Base-by-base conservation (phyloP, 257 asterid genomes). In the Solanum bulbocastanum region DNA sequence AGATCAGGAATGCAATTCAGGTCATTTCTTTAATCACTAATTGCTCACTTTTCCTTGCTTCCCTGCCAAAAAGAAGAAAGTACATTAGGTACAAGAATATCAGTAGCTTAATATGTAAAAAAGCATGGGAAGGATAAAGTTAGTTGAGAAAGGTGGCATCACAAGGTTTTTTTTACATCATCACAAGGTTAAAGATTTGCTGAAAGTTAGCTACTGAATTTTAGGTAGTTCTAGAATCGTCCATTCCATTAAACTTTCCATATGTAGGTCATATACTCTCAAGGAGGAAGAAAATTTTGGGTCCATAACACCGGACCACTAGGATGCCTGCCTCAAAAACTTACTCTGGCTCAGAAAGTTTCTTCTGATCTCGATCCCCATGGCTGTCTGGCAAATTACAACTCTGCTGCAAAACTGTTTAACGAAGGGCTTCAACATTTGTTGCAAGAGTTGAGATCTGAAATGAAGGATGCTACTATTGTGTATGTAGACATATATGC, bases 291-390 rank as follows among this genome's bases (percentile, higher is more conserved):
- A 90, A 95, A 90, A 56, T 95, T 97, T 86, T 97, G 99, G 99
- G 91, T 96, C 58, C 99, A 97, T 88, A 96, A 95, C 86, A 94
- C 98, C 5, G 99, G 98, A 36, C 99, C 99, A 33, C 89, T 97
- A 81, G 98, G 99, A 71, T 97, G 99, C 73, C 93, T 97, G 76
- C 99, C 98, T 52, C 91, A 93, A 88, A 93, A 93, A 83, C 94
- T 97, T 44, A 90, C 95, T 87, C 83, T 60, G n/a, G 85, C n/a
- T 52, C 92, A 84, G 58, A 94, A 90, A 83, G 81, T 10, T 35
- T 83, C 98, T 8, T 30, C 79, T 10, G 87, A 91, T 60, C 90
- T 90, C 2, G 98, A 97, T 90, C 91, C 93, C 25, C 65, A 89
- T 83, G 99, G 98, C 74, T 97, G 99, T 89, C 86, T 97, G 84